Conservation (phyloP, 768 basidiomycete species). For the Tylopilus balloui region DNA sequence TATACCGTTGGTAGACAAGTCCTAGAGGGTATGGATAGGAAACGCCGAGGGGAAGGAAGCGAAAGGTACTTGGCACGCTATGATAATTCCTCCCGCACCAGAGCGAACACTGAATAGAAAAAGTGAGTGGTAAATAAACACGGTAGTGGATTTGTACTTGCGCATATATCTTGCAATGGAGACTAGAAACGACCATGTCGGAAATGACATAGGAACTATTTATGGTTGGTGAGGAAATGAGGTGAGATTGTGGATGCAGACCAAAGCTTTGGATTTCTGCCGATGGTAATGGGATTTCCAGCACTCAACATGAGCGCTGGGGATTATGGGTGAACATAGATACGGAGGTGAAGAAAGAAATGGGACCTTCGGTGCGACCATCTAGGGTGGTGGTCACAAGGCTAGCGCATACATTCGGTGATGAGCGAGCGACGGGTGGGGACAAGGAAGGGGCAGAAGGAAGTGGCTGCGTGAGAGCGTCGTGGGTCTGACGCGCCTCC, state of each 20-base stretch:
- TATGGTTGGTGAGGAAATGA: slow-evolving; percentile 1
- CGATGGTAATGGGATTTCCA: slow-evolving; percentile 62
- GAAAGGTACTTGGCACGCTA: slow-evolving; percentile 66
- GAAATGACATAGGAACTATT: slow-evolving; percentile 56
- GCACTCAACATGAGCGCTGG: slow-evolving; percentile 54
- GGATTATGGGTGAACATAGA: neutral
- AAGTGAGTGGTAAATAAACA: neutral
- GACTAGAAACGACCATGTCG: slow-evolving; percentile 58
- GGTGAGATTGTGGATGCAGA: slow-evolving; percentile 21
- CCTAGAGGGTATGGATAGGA: slow-evolving; percentile 39
- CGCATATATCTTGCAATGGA: slow-evolving; percentile 82
- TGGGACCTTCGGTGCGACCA: slow-evolving; percentile 63
- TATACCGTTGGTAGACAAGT: slow-evolving; percentile 73
- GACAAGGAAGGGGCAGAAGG: slow-evolving; percentile 23
- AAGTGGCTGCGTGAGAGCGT: slow-evolving; percentile 29
- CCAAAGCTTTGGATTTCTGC: slow-evolving; percentile 69
- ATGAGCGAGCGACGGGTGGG: slow-evolving; percentile 3
- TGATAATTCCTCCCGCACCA: slow-evolving; percentile 64
- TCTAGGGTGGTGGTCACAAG: slow-evolving; percentile 52
- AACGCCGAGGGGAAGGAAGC: neutral
- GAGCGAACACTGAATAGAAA: slow-evolving; percentile 52
- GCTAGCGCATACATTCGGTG: slow-evolving; percentile 62
- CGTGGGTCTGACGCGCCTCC: slow-evolving; percentile 15
- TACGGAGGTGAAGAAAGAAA: neutral
- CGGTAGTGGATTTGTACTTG: slow-evolving; percentile 30